Base-by-base conservation (phyloP, 495 filamentous ascomycete species). In the Talaromyces nanjingensis region DNA sequence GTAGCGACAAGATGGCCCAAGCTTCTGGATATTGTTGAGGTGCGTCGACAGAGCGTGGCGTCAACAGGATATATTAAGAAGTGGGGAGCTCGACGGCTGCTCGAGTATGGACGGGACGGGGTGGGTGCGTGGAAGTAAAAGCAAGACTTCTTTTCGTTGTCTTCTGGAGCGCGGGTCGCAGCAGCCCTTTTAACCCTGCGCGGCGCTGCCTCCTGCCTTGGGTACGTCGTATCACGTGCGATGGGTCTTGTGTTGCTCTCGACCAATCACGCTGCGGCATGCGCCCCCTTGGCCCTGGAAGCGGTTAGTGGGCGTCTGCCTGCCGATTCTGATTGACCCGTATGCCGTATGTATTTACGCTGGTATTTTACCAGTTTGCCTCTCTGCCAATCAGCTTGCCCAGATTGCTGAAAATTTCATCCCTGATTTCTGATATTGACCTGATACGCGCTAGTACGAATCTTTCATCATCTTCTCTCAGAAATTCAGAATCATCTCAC, bases 151-250 rank as follows among this genome's bases (percentile, higher is more conserved):
- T 7, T 33, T 33, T 37, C 37, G 27, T 14, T 52, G 49, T 65
- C 34, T 22, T 27, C 20, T 18, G 53, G 16, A n/a, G 62, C 45
- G 61, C 61, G 49, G 60, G 60, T 62, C 60, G 45, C 60, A 54
- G 60, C 60, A 42, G 39, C 60, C 59, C 60, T 62, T 62, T 62
- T 62, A 62, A 62, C 60, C 60, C 60, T 62, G 60, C 60, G 60
- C 60, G 42, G 24, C 12, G 14, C 37, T 42, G 24, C 18, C 6
- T n/a, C 53, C 24, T n/a, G 53, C 20, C 24, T 6, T 24, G 49
- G 49, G 49, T 20, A 20, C 24, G 24, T 16, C 24, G 49, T 54
- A 16, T 56, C 53, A 56, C 53, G 53, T 56, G 53, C 14, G 22
- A 16, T 56, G 53, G 53, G 53, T 3, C 11, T 16, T n/a, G 1